phyloP scores from a whole-genome alignment of 805 yeast species.

The Hyphopichia homilentoma region DNA sequence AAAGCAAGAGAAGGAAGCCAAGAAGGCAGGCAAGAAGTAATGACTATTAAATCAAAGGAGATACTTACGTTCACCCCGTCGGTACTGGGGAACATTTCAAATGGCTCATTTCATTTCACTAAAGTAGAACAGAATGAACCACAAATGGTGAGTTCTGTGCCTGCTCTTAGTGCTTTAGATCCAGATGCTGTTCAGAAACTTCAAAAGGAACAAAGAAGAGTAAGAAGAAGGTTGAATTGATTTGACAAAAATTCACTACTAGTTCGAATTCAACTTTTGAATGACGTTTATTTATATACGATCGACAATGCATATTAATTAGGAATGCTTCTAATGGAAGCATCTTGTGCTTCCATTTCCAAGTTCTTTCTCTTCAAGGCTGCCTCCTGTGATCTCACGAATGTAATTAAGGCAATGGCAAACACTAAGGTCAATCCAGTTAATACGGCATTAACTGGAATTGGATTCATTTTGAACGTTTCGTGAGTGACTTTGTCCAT shows the following conservation, averaged over 20 bases:
- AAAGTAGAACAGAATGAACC: background rate
- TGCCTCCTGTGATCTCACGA: slow-evolving; percentile 39
- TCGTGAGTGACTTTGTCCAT: slow-evolving; percentile 72
- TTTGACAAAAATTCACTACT: too few species aligned
- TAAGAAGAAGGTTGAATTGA: slow-evolving; percentile 6
- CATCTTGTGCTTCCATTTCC: slow-evolving; percentile 62
- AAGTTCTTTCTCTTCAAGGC: slow-evolving; percentile 47
- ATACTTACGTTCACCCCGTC: too few species aligned
- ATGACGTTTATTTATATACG: too few species aligned
- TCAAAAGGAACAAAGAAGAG: slow-evolving; percentile 11
- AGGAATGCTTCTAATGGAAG: slow-evolving; percentile 47
- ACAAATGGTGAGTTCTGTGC: background rate
- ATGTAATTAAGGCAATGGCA: slow-evolving; percentile 43
- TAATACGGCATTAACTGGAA: slow-evolving; percentile 64
- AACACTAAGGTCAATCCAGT: slow-evolving; percentile 51
- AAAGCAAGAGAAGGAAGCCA: slow-evolving; percentile 45
- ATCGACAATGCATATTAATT: too few species aligned
- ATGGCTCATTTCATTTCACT: too few species aligned
- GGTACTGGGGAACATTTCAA: too few species aligned
- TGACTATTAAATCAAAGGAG: too few species aligned
- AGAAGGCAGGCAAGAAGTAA: slow-evolving; percentile 20
- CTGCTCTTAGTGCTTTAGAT: slow-evolving; percentile 23
- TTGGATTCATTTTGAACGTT: slow-evolving; percentile 68
- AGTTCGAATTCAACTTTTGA: too few species aligned
- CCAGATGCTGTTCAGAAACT: slow-evolving; percentile 18